Percentiles rank a stretch among this genome's conserved stretches.
Evolutionary conservation across 805 yeast species (phyloP).

Genomic region (Barnettozyma vustinii): DNA sequence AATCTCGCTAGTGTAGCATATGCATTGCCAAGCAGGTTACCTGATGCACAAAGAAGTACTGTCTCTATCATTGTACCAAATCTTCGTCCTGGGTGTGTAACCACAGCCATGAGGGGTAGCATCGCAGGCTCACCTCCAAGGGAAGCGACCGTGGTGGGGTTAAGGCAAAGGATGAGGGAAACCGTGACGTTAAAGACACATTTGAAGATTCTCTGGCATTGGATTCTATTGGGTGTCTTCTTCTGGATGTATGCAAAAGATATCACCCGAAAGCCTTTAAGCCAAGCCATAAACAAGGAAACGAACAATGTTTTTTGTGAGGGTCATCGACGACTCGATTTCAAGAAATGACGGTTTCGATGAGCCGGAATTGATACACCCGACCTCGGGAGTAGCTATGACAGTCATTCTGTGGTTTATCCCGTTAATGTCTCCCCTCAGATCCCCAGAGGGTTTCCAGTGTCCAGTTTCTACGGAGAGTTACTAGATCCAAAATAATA

Average conservation of each 20-base stretch:
- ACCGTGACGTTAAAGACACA: slow-evolving; percentile 34
- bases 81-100: slow-evolving; percentile 46
- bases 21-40: slow-evolving; percentile 37
- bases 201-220: slow-evolving; percentile 34
- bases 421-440: too few relatives aligned
- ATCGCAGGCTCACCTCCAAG: slow-evolving; percentile 40
- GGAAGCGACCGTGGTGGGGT: slow-evolving; percentile 29
- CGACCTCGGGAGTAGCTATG: too few relatives aligned
- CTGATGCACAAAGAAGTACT: slow-evolving; percentile 34
- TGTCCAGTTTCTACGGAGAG: too few relatives aligned
- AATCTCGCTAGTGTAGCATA: slow-evolving; percentile 37
- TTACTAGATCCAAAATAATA: too few relatives aligned
- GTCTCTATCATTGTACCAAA: slow-evolving; percentile 43
- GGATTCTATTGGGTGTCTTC: slow-evolving; percentile 21
- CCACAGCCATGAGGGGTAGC: slow-evolving; percentile 41
- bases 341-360: too few relatives aligned
- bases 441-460: too few relatives aligned
- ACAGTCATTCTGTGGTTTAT: too few relatives aligned
- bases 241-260: too few relatives aligned
- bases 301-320: too few relatives aligned
- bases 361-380: too few relatives aligned
- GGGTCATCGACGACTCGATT: too few relatives aligned
- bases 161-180: slow-evolving; percentile 37
- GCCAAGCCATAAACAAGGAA: not conserved
- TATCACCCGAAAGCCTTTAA: too few relatives aligned